Base-by-base conservation (phyloP, 2,329 filamentous ascomycete species). In the Fusarium sororula region DNA sequence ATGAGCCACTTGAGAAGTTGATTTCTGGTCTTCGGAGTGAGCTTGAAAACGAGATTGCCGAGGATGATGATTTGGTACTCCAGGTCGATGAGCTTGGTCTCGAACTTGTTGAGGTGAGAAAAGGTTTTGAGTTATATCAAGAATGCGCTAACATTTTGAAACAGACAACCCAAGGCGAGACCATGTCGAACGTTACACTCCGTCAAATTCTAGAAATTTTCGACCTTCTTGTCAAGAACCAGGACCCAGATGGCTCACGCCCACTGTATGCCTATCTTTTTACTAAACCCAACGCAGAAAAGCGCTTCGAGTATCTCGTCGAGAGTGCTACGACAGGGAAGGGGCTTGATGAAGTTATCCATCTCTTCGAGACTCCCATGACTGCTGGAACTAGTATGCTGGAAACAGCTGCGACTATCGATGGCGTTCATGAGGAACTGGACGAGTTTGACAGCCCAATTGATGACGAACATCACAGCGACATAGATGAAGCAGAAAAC, bases 61-160 rank as follows among this genome's bases (percentile, higher is more conserved):
- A 80, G 7, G 81, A 84, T 24, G 87, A 89, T 59, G 87, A 89
- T 63, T 79, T 89, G 47, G 82, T 85, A n/a, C 82, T 88, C 45
- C 85, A 87, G 66, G 80, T 89, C 53, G 86, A 88, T 35, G 85
- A 87, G 66, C 83, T 89, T 45, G 86, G 85, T 14, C 81, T 89
- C 38, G 87, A 89, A 77, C 88, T 88, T 77, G 81, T 85, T 26
- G 87, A 89, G 81, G 86, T 87, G 80, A 72, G 84, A 44, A 45
- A 41, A 70, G 22, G 53, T 18, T 13, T 24, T 9, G 15, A 26
- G 48, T 32, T 56, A 30, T 11, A 17, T 22, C 15, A 5, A 56
- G 48, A 20, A 24, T 28, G 50, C 57, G 57, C 80, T 84, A 77
- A 84, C 76, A 13, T 37, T 37, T 30, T 37, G 28, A 38, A 44